Evolutionary conservation across 768 basidiomycete genomes (phyloP).

Genomic region (Lactarius pseudohatsudake): DNA sequence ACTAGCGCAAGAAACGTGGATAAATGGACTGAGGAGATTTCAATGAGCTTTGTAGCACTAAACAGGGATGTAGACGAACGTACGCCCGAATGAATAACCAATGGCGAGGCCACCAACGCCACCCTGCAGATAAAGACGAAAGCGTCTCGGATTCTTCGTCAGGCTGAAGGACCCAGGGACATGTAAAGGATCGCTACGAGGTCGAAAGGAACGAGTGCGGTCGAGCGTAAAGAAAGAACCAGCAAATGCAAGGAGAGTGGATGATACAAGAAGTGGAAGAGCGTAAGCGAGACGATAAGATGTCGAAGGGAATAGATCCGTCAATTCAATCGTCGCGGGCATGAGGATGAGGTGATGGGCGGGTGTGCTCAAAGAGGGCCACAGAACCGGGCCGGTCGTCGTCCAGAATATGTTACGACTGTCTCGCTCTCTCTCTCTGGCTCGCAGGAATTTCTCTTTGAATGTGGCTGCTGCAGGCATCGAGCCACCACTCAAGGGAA

Average conservation of each 20-base stretch:
- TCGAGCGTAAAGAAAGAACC: constrained; percentile 73
- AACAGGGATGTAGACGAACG: constrained; percentile 31
- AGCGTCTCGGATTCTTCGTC: constrained; percentile 32
- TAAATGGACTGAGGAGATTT: constrained; percentile 46
- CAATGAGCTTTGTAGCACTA: constrained; percentile 8
- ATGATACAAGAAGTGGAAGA: constrained; percentile 59
- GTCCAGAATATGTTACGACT: background rate
- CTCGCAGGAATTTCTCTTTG: constrained; percentile 9
- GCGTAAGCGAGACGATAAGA: constrained; percentile 56
- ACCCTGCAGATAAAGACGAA: constrained; percentile 50
- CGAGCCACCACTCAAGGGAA: constrained; percentile 73
- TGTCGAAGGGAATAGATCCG: constrained; percentile 46
- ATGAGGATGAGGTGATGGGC: constrained; percentile 8
- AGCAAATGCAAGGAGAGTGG: constrained; percentile 57
- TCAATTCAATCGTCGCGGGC: constrained; percentile 15
- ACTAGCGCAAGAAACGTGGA: constrained; percentile 60
- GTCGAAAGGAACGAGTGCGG: constrained; percentile 61
- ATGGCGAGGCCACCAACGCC: constrained; percentile 60
- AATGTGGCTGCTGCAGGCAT: constrained; percentile 46
- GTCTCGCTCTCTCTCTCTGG: background rate
- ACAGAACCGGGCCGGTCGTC: background rate
- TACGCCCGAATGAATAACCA: constrained; percentile 63
- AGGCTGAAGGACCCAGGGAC: constrained; percentile 31
- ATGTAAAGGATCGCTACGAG: constrained; percentile 38
- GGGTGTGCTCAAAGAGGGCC: background rate